Evolutionary conservation across 805 yeast genomes (phyloP), one percentile per base, ranked within the genome.

Genomic region (Scheffersomyces lignosus): DNA sequence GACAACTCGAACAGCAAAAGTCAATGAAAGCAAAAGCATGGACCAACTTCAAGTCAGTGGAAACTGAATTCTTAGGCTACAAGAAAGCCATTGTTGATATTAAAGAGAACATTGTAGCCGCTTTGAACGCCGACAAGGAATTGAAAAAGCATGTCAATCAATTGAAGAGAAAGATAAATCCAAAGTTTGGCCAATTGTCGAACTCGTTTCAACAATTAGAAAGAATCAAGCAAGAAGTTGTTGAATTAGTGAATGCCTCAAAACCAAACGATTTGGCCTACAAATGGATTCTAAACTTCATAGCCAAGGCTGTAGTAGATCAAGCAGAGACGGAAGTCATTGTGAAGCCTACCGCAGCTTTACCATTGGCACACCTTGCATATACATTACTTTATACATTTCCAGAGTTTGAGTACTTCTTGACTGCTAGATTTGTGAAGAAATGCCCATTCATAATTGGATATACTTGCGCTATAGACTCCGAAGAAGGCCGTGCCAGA

Each of bases 301-400:
- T 86, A 18, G 84, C 96, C 4, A 93, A 93, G 54, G 85, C 91
- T 3, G 65, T 90, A 1, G 87, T 93, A 1, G 78, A 84, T 18
- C 99, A 93, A 62, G 91, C 97, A 1, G 98, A 90, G 60, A 78
- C 95, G 1, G 99, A 93, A 60, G 90, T 88, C 6, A 73, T 84
- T 12, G 95, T 86, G 0, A 77, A 82, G 40, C 81, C 95, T 2
- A 75, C 78, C 29, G 79, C 89, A 3, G 86, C 96, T 0, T 52
- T 85, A 6, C 95, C 99, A 0, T 64, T 93, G 30, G 96, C 87
- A 0, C 75, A 73, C 49, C 60, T 91, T 23, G 66, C 91, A 0
- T 52, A 77, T 13, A 66, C 70, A 22, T 54, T 89, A 27, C 53
- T 88, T 49, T 54, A 72, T 5, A 28, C 56, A 17, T 68, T 66